phyloP scores from a whole-genome alignment of 2,329 filamentous ascomycete species.

The Calonectria honghensis region DNA sequence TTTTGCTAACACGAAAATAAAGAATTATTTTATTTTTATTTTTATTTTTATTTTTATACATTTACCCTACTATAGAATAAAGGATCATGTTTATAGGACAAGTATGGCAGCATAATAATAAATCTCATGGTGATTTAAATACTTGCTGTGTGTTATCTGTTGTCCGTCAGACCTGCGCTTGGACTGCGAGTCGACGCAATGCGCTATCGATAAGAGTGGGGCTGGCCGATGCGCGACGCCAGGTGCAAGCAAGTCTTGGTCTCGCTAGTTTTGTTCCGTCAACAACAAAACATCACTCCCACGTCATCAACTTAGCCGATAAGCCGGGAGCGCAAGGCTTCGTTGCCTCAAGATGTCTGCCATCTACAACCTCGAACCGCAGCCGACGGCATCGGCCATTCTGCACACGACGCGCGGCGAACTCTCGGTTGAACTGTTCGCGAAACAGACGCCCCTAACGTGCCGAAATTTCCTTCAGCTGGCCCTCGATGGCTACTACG shows the following conservation, averaged over 20 bases:
- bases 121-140: not conserved
- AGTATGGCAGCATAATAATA: not conserved
- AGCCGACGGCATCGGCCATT: constrained; percentile 93
- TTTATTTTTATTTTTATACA: not conserved
- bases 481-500: constrained; percentile 96
- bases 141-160: not conserved
- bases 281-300: constrained; percentile 18
- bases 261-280: not conserved
- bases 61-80: not conserved
- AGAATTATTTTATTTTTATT: not conserved
- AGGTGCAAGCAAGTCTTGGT: constrained; percentile 16
- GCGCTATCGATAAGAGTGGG: constrained; percentile 30
- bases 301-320: not conserved
- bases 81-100: not conserved
- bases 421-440: constrained; percentile 93
- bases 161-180: not conserved
- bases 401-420: constrained; percentile 94
- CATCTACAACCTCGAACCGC: constrained; percentile 95
- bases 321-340: not conserved
- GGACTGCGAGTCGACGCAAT: not conserved
- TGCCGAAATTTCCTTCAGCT: constrained; percentile 97
- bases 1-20: not conserved
- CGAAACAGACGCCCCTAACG: constrained; percentile 92
- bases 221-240: not conserved
- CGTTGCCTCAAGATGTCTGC: constrained; percentile 80